Evolutionary conservation across 2,329 filamentous ascomycete species (phyloP).

Genomic region (Daldinia sp.): DNA sequence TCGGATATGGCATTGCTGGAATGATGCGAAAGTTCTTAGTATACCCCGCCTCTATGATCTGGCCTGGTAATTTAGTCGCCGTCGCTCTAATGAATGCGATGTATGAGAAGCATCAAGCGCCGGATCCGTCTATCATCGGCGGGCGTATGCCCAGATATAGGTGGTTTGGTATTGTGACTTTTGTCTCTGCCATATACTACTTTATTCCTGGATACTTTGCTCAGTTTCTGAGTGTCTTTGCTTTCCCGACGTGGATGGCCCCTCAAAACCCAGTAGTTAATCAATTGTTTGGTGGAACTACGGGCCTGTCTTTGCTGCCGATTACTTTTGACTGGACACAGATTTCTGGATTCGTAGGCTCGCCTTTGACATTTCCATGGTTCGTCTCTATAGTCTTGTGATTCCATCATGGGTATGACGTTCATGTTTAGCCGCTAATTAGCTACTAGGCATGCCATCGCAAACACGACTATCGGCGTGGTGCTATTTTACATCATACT

Average conservation of each 20-base stretch:
- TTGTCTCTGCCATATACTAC: constrained; percentile 69
- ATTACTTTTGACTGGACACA: constrained; percentile 83
- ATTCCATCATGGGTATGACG: neutral
- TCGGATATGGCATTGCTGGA: constrained; percentile 74
- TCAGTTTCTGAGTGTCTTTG: constrained; percentile 74
- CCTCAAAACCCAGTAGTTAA: constrained; percentile 74
- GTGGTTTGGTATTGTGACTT: constrained; percentile 68
- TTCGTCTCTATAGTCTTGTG: constrained; percentile 43
- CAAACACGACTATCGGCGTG: constrained; percentile 74
- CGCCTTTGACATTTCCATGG: constrained; percentile 75
- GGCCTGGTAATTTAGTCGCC: constrained; percentile 73
- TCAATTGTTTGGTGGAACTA: constrained; percentile 75
- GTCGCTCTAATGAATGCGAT: constrained; percentile 76
- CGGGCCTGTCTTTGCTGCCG: constrained; percentile 72
- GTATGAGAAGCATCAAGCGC: constrained; percentile 66
- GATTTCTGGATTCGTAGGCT: constrained; percentile 72
- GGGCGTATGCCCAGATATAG: constrained; percentile 72
- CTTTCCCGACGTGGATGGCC: constrained; percentile 75
- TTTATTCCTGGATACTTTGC: constrained; percentile 75
- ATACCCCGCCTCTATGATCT: constrained; percentile 76
- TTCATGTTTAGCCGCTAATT: neutral
- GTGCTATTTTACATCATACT: constrained; percentile 70
- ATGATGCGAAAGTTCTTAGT: constrained; percentile 70
- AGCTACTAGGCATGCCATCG: constrained; percentile 69
- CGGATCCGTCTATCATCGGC: constrained; percentile 63